Conservation (phyloP, 2,329 filamentous ascomycete species). For the Claviceps sp. region DNA sequence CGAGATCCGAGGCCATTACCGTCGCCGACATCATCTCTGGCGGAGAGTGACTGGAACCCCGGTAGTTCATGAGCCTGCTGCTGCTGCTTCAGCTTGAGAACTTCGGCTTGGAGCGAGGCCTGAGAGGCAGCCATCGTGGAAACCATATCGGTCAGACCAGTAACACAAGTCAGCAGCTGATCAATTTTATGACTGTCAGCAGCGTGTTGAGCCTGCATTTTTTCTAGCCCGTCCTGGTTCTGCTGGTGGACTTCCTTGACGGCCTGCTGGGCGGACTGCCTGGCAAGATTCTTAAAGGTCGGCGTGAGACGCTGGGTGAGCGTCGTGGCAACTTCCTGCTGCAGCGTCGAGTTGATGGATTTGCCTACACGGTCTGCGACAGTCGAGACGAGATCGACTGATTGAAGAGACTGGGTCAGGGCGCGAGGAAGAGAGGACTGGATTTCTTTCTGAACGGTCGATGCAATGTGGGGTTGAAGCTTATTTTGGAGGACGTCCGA, state of each 20-base stretch:
- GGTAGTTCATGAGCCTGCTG: slow-evolving; percentile 32
- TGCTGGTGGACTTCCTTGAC: slow-evolving; percentile 55
- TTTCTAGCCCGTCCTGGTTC: slow-evolving; percentile 35
- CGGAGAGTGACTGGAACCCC: slow-evolving; percentile 7
- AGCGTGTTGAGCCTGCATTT: slow-evolving; percentile 35
- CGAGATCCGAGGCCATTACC: not conserved
- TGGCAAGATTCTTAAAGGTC: slow-evolving; percentile 49
- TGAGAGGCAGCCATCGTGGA: slow-evolving; percentile 57
- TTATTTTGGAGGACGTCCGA: slow-evolving; percentile 57
- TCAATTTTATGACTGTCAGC: slow-evolving; percentile 53
- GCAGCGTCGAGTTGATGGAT: slow-evolving; percentile 52
- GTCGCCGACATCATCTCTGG: not conserved
- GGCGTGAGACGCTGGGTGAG: slow-evolving; percentile 53
- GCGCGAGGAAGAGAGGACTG: slow-evolving; percentile 57
- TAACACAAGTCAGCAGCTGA: slow-evolving; percentile 54
- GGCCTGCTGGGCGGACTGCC: slow-evolving; percentile 53
- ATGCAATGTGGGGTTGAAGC: slow-evolving; percentile 52
- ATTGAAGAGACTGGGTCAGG: slow-evolving; percentile 41
- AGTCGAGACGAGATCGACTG: slow-evolving; percentile 56
- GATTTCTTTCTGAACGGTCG: slow-evolving; percentile 58
- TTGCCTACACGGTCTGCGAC: slow-evolving; percentile 57
- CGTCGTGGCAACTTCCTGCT: slow-evolving; percentile 50
- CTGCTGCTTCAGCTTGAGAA: slow-evolving; percentile 43
- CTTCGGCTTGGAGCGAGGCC: slow-evolving; percentile 51
- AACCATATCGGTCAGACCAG: slow-evolving; percentile 53